Conservation (phyloP, 495 filamentous ascomycete genomes). For the Lasiosphaeria miniovina region DNA sequence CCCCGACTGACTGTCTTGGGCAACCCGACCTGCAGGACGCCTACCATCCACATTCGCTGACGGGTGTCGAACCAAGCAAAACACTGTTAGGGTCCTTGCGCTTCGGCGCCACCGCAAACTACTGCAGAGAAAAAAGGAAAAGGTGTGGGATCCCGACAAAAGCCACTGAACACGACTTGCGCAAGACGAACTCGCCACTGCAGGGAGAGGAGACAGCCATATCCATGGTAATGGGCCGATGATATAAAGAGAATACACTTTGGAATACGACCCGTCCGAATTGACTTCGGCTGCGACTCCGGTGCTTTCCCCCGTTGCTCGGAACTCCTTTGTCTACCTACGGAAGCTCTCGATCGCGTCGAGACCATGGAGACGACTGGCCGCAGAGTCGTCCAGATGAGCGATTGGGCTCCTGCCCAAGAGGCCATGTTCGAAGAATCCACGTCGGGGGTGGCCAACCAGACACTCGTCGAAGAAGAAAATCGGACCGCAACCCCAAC, state of each 20-base stretch:
- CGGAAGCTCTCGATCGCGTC: background rate
- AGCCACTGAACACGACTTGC: background rate
- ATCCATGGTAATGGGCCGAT: slow-evolving; percentile 14
- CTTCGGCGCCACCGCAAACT: slow-evolving; percentile 19
- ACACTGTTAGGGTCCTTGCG: background rate
- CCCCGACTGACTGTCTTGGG: background rate
- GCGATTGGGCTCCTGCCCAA: slow-evolving; percentile 34
- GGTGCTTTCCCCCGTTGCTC: background rate
- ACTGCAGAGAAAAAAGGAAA: slow-evolving; percentile 7
- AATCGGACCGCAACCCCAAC: slow-evolving; percentile 6
- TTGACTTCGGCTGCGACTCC: slow-evolving; percentile 1
- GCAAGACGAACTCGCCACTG: background rate
- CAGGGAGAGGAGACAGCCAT: background rate
- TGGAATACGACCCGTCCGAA: slow-evolving; percentile 8
- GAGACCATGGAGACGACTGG: slow-evolving; percentile 11
- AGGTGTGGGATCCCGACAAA: slow-evolving; percentile 6
- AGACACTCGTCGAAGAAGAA: slow-evolving; percentile 14
- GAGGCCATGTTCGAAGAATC: slow-evolving; percentile 25
- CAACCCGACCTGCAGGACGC: slow-evolving; percentile 7
- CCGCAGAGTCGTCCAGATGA: slow-evolving; percentile 33
- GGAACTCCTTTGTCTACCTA: slow-evolving; percentile 3
- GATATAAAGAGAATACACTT: slow-evolving; percentile 3
- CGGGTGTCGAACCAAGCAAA: background rate
- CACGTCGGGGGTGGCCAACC: background rate
- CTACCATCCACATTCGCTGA: slow-evolving; percentile 12